These are phyloP conservation scores for Spathaspora sp. DNA, from an alignment of 805 yeast genomes.

Conservation along the genomic window DNA sequence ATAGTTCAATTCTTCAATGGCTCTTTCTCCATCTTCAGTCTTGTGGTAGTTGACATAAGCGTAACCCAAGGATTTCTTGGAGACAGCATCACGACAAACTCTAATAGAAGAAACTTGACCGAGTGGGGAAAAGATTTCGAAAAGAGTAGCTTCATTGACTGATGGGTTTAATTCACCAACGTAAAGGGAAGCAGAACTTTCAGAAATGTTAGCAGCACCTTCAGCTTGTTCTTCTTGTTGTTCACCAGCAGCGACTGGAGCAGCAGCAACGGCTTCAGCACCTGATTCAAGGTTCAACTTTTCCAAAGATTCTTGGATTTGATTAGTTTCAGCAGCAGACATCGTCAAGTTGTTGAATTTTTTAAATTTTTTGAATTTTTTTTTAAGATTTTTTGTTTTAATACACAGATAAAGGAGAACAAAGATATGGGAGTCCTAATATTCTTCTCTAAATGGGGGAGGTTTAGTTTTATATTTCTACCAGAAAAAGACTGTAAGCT, in stretches of 20 bases:
- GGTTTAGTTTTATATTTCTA: background rate
- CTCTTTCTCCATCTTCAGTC: slow-evolving; percentile 85
- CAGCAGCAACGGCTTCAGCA: slow-evolving; percentile 25
- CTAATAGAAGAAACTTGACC: slow-evolving; percentile 96
- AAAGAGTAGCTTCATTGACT: slow-evolving; percentile 91
- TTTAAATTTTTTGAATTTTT: slow-evolving; percentile 3
- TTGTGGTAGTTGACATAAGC: slow-evolving; percentile 96
- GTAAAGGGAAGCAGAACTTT: slow-evolving; percentile 79
- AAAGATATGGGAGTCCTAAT: background rate
- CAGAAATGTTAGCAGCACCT: slow-evolving; percentile 41
- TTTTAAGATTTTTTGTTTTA: slow-evolving; percentile 1
- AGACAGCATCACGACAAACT: slow-evolving; percentile 97
- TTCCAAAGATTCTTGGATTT: slow-evolving; percentile 45
- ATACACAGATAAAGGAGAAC: background rate
- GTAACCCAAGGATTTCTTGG: slow-evolving; percentile 95
- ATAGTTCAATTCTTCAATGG: slow-evolving; percentile 94
- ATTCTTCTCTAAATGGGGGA: background rate
- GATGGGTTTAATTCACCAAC: slow-evolving; percentile 95
- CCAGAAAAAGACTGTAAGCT: background rate
- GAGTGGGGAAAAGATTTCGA: slow-evolving; percentile 89
- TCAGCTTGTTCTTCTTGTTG: slow-evolving; percentile 26
- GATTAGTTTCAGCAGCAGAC: slow-evolving; percentile 37
- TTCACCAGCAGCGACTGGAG: slow-evolving; percentile 23
- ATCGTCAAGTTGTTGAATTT: slow-evolving; percentile 8
- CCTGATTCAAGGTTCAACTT: slow-evolving; percentile 41